Base-by-base conservation (phyloP, 228 moss, liverwort and hornwort species). In the Sphagnum magellanicum region DNA sequence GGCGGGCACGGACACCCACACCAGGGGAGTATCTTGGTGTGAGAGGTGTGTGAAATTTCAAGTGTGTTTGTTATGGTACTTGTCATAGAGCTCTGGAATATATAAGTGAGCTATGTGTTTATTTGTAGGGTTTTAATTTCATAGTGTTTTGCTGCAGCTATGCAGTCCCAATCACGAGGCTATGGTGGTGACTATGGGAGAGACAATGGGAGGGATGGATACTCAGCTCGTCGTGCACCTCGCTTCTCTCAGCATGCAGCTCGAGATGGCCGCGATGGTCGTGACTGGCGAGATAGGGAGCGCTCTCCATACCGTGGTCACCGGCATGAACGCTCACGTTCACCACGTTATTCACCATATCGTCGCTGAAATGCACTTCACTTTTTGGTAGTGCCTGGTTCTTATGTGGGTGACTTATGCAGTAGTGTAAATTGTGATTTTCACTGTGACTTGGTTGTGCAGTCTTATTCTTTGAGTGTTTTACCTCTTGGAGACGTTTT, bases 11-110 rank as follows among this genome's bases (percentile, higher is more conserved):
- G 70, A 98, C 98, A 5, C 94, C 98, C 8, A 98, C 98, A 59
- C 98, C 98, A 4, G 98, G 98, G 69, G 98, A 98, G 67, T 98
- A 98, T 71, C 82, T 98, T 16, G 98, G 98, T 72, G 94, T 98
- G 47, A 79, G 98, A 87, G 98, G 98, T 94, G 48, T 3, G 49
- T 61, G 55, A 8, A 55, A 55, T 32, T 32, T 32, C 32, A 3
- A 32, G 51, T 16, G 1, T 48, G 61, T 32, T 32, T 32, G 3
- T 3, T 32, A 32, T 32, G 32, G 32, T 32, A 5, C 14, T 47
- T 49, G 49, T 32, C 32, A 32, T 32, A 32, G 32, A 32, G 32
- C 32, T 32, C 32, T 32, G 32, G 32, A 32, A 32, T 32, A 32
- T 32, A 32, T 32, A 32, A 32, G 32, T 32, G 55, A 12, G 55